These are phyloP conservation scores for Ampelocalamus luodianensis DNA, from an alignment of 176 grass and related monocot genomes.

Conservation along the genomic window DNA sequence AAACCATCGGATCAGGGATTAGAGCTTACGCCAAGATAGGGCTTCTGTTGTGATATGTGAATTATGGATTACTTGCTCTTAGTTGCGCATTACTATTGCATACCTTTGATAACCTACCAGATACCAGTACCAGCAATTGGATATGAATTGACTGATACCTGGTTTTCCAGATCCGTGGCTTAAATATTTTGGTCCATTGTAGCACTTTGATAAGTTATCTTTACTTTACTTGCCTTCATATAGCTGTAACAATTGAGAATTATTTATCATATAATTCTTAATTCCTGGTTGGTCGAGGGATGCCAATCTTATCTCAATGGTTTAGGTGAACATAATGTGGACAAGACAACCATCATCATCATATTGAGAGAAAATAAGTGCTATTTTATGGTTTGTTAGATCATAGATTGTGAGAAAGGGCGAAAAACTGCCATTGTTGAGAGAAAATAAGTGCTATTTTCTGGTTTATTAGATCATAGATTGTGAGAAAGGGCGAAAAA, in stretches of 20 bases:
- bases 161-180: not conserved
- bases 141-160: not conserved
- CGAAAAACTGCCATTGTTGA: not conserved
- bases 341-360: slow-evolving; percentile 15
- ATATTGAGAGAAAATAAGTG: not conserved
- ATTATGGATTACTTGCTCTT: slow-evolving; percentile 19
- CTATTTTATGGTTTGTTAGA: not conserved
- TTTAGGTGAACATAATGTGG: slow-evolving; percentile 28
- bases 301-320: slow-evolving; percentile 11
- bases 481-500: not conserved
- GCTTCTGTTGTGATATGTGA: slow-evolving; percentile 1
- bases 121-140: not conserved
- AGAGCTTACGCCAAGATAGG: slow-evolving; percentile 1
- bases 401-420: not conserved
- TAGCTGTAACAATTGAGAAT: not conserved
- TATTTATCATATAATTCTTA: slow-evolving; percentile 27
- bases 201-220: slow-evolving; percentile 15
- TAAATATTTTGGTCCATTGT: slow-evolving; percentile 3
- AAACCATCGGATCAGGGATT: not conserved
- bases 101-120: slow-evolving; percentile 5
- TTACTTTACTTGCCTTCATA: slow-evolving; percentile 15
- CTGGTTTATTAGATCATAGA: not conserved
- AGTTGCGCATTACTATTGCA: slow-evolving; percentile 14
- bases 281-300: not conserved
- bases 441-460: not conserved